phyloP scores from a whole-genome alignment of 306 rosid genomes.

The Arachis stenosperma region DNA sequence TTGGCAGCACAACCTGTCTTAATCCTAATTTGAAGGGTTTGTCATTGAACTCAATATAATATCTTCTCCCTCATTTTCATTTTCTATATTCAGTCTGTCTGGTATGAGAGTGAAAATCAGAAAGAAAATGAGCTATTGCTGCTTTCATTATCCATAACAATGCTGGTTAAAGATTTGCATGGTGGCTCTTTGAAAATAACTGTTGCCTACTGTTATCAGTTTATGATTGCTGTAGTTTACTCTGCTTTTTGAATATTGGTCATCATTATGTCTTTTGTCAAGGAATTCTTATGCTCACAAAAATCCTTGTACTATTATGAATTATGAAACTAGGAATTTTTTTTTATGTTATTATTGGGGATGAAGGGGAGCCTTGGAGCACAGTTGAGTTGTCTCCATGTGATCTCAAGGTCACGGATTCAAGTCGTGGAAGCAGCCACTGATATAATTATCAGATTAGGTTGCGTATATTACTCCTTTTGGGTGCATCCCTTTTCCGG shows the following conservation, averaged over 20 bases:
- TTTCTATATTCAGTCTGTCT: neutral
- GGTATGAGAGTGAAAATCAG: neutral
- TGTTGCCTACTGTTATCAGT: conserved; percentile 1
- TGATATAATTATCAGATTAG: too few relatives aligned
- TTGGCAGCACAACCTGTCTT: conserved; percentile 2
- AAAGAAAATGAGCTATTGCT: neutral
- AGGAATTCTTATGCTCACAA: conserved; percentile 10
- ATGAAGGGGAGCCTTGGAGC: too few relatives aligned
- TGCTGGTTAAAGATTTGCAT: neutral
- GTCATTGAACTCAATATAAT: neutral
- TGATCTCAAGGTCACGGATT: too few relatives aligned
- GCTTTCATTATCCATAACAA: conserved; percentile 5
- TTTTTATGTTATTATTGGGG: too few relatives aligned
- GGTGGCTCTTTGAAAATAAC: neutral
- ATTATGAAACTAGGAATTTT: neutral
- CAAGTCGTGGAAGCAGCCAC: too few relatives aligned
- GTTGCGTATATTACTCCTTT: too few relatives aligned
- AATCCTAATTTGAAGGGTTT: neutral
- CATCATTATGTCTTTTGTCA: conserved; percentile 7
- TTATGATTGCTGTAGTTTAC: neutral
- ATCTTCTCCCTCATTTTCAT: neutral
- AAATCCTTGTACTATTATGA: neutral
- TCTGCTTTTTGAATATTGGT: conserved; percentile 1
- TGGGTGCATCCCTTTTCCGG: too few relatives aligned
- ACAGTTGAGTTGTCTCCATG: too few relatives aligned